Percentiles rank a stretch among this genome's conserved stretches.
phyloP scores from a whole-genome alignment of 2,329 filamentous ascomycete genomes.

The Mollisia scopiformis region DNA sequence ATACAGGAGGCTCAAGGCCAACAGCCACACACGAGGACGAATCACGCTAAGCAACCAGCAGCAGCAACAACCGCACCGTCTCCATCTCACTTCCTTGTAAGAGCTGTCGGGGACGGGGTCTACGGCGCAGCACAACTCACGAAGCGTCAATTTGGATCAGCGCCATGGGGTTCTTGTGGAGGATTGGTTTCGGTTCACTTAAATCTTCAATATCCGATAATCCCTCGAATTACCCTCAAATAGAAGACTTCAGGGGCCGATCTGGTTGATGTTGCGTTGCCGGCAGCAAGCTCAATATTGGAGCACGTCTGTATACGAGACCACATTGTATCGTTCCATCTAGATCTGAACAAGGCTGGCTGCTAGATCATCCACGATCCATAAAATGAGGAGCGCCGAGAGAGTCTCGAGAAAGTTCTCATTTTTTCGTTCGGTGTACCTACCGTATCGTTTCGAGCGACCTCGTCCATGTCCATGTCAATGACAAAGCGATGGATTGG shows the following conservation, averaged over 20 bases:
- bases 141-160: slow-evolving; percentile 4
- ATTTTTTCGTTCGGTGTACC: not conserved
- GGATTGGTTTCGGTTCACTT: slow-evolving; percentile 20
- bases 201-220: slow-evolving; percentile 8
- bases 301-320: slow-evolving; percentile 5
- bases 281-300: not conserved
- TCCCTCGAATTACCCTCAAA: slow-evolving; percentile 14
- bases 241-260: slow-evolving; percentile 8
- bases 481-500: slow-evolving; percentile 9
- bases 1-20: slow-evolving; percentile 9
- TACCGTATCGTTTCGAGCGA: not conserved
- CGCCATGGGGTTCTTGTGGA: not conserved
- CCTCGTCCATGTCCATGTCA: not conserved
- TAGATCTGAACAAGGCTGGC: slow-evolving; percentile 6
- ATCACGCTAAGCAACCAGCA: not conserved
- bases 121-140: slow-evolving; percentile 10
- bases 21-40: not conserved
- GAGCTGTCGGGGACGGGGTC: not conserved
- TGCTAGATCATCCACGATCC: slow-evolving; percentile 5
- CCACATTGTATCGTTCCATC: not conserved
- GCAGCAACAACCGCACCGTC: not conserved
- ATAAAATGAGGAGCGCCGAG: too few species aligned
- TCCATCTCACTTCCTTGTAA: too few species aligned
- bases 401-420: too few species aligned
- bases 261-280: not conserved